Evolutionary conservation across 495 filamentous ascomycete species (phyloP).

Genomic region (Lophiotrema nucula): DNA sequence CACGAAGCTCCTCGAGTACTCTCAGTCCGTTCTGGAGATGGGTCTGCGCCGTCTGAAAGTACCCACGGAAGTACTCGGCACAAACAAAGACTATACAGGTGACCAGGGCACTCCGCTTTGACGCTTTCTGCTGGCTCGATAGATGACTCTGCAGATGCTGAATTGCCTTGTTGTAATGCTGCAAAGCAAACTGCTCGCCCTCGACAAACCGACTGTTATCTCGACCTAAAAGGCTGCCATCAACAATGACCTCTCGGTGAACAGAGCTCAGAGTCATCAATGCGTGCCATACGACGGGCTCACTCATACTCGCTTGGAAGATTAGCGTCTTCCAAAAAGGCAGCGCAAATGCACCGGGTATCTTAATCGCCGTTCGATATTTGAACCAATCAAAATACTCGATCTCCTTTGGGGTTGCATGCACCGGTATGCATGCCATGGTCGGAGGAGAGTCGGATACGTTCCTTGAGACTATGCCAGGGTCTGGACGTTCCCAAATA

Average conservation of each 20-base stretch:
- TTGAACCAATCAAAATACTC: constrained; percentile 46
- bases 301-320: constrained; percentile 46
- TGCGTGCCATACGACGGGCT: constrained; percentile 54
- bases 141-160: constrained; percentile 41
- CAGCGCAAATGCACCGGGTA: constrained; percentile 48
- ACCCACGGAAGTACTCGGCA: constrained; percentile 56
- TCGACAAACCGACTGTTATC: constrained; percentile 2
- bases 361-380: constrained; percentile 42
- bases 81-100: constrained; percentile 58
- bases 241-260: constrained; percentile 31
- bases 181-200: constrained; percentile 43
- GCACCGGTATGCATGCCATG: not conserved
- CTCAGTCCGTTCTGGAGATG: constrained; percentile 43
- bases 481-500: not conserved
- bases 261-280: constrained; percentile 49
- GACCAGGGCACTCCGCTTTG: constrained; percentile 46
- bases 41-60: constrained; percentile 42
- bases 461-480: too few species aligned
- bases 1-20: not conserved
- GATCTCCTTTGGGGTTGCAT: constrained; percentile 35
- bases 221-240: too few species aligned
- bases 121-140: constrained; percentile 19
- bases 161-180: constrained; percentile 51
- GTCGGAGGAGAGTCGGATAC: not conserved
- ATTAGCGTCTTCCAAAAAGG: constrained; percentile 51